A percentile compares a stretch with the other conserved stretches of the same genome.
Conservation (phyloP, 352 stramenopile genomes). For the Plasmopara viticola region DNA sequence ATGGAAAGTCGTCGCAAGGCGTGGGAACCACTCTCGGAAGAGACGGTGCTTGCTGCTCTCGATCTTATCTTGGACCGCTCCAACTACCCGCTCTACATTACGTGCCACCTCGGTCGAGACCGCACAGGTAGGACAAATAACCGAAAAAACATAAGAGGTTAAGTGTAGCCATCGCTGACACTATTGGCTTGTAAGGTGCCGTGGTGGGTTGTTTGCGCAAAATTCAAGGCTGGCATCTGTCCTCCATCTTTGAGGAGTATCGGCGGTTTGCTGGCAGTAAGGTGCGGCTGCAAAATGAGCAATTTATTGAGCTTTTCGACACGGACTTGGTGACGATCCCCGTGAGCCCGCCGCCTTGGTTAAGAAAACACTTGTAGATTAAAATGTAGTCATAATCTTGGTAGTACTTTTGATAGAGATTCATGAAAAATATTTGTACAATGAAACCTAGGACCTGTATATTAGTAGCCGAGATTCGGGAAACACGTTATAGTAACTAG, state of each 20-base stretch:
- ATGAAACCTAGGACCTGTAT: too few species aligned
- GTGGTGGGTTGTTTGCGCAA: conserved; percentile 89
- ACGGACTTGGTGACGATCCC: conserved; percentile 87
- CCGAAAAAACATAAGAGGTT: too few species aligned
- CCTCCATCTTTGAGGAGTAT: conserved; percentile 92
- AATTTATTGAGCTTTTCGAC: conserved; percentile 94
- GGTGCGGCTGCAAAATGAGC: conserved; percentile 89
- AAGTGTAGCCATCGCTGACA: conserved; percentile 1
- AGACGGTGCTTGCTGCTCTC: conserved; percentile 87
- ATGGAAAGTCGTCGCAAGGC: conserved; percentile 84
- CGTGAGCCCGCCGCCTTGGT: conserved; percentile 63
- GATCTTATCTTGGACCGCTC: conserved; percentile 85
- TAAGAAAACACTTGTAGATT: conserved; percentile 47
- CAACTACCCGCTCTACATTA: conserved; percentile 90
- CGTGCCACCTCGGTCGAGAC: conserved; percentile 86
- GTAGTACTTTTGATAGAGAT: background rate
- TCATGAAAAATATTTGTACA: background rate
- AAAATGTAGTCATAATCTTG: background rate
- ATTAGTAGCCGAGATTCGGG: too few species aligned
- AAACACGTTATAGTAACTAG: too few species aligned
- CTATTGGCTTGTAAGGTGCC: conserved; percentile 33
- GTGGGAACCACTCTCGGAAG: conserved; percentile 81
- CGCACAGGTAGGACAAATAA: conserved; percentile 53
- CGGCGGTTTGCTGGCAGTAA: conserved; percentile 86
- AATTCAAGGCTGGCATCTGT: conserved; percentile 90